Percentiles rank a stretch among this genome's conserved stretches.
Evolutionary conservation across 2,329 filamentous ascomycete genomes (phyloP).

Genomic region (Hawksworthiomyces lignivorus): DNA sequence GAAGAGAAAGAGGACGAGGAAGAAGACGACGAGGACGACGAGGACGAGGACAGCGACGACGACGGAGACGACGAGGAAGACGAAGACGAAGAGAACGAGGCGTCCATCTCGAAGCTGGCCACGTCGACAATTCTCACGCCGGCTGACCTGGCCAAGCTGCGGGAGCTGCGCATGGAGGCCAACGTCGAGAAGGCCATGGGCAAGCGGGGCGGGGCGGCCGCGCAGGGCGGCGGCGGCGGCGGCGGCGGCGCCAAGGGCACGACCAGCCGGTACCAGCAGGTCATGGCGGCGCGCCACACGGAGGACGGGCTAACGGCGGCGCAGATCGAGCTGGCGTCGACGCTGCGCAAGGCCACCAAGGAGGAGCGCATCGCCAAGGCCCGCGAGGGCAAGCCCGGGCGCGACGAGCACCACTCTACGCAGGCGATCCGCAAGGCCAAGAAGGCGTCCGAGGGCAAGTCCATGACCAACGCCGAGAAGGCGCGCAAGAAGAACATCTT

Average conservation of each 20-base stretch:
- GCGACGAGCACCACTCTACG: constrained; percentile 76
- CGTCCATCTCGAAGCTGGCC: constrained; percentile 62
- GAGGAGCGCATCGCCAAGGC: constrained; percentile 82
- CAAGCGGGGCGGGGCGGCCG: constrained; percentile 16
- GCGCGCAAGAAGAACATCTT: constrained; percentile 95
- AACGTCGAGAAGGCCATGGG: constrained; percentile 59
- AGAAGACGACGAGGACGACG: constrained; percentile 34
- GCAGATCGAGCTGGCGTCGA: constrained; percentile 81
- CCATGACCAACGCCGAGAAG: constrained; percentile 96
- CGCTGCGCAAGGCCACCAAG: constrained; percentile 75
- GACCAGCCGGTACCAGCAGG: constrained; percentile 38
- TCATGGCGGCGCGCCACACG: constrained; percentile 54
- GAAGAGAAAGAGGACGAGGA: constrained; percentile 24
- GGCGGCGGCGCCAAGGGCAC: constrained; percentile 2
- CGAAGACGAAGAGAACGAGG: constrained; percentile 36
- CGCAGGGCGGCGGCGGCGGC: background rate
- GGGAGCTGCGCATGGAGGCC: constrained; percentile 72
- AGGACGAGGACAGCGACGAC: constrained; percentile 47
- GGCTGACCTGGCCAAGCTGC: constrained; percentile 89
- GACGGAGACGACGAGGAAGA: constrained; percentile 34
- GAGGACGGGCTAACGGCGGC: constrained; percentile 87
- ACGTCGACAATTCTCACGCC: constrained; percentile 91
- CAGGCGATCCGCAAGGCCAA: constrained; percentile 77
- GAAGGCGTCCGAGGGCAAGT: constrained; percentile 86
- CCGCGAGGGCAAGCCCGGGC: constrained; percentile 70